These are phyloP conservation scores for Avena sativa DNA, from an alignment of 176 grass and related monocot genomes.

Conservation along the genomic window DNA sequence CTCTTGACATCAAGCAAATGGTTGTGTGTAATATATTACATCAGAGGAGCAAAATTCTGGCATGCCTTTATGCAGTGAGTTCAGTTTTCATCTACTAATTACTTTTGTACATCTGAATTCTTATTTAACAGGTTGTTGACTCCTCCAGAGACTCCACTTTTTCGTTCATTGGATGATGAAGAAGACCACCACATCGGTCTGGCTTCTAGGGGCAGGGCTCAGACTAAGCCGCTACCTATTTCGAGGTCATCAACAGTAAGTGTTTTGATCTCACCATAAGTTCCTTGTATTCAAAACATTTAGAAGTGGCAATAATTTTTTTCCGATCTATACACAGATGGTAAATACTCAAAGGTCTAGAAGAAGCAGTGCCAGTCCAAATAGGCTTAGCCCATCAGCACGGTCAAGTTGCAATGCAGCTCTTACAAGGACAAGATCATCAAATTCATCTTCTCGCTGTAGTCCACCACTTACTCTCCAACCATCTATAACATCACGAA, in stretches of 20 bases:
- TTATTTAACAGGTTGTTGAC: slow-evolving; percentile 78
- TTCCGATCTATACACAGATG: slow-evolving; percentile 45
- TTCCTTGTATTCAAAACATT: slow-evolving; percentile 35
- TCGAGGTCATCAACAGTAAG: slow-evolving; percentile 73
- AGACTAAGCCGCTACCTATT: slow-evolving; percentile 66
- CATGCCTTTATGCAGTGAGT: not conserved
- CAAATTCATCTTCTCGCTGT: slow-evolving; percentile 71
- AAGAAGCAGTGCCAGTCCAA: slow-evolving; percentile 89
- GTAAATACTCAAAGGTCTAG: slow-evolving; percentile 70
- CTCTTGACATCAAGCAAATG: slow-evolving; percentile 20
- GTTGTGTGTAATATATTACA: not conserved
- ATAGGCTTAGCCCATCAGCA: slow-evolving; percentile 76
- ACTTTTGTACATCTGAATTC: slow-evolving; percentile 22
- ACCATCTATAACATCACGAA: slow-evolving; percentile 50
- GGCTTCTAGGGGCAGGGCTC: slow-evolving; percentile 69
- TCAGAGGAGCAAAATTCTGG: not conserved
- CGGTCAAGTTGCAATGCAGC: slow-evolving; percentile 42
- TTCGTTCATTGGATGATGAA: slow-evolving; percentile 82
- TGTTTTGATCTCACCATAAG: slow-evolving; percentile 17
- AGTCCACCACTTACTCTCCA: slow-evolving; percentile 62
- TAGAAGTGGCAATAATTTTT: slow-evolving; percentile 19
- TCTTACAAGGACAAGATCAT: slow-evolving; percentile 59
- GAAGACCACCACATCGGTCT: slow-evolving; percentile 46
- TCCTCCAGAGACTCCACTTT: slow-evolving; percentile 93
- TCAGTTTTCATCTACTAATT: not conserved